Evolutionary conservation across 2,329 filamentous ascomycete species (phyloP).

Genomic region (Talaromyces sp.): DNA sequence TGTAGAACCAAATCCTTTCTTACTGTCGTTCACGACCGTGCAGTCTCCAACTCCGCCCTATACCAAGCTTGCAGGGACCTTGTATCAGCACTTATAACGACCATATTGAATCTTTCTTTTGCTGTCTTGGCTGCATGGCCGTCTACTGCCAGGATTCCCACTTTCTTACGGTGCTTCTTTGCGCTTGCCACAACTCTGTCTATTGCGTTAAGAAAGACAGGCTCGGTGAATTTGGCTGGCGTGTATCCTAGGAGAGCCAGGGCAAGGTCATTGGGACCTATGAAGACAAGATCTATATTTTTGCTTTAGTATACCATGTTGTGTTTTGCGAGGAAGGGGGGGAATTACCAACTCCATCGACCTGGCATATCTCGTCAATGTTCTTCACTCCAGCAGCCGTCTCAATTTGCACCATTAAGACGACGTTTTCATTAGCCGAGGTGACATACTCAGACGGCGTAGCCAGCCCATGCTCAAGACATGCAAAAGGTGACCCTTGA

Average conservation of each 20-base stretch:
- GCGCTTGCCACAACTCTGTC: slow-evolving; percentile 1
- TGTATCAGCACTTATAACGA: slow-evolving; percentile 2
- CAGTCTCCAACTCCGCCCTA: not conserved
- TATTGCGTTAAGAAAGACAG: slow-evolving; percentile 1
- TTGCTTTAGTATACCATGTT: not conserved
- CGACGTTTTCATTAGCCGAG: slow-evolving; percentile 27
- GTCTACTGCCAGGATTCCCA: not conserved
- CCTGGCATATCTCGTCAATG: slow-evolving; percentile 34
- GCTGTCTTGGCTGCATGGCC: not conserved
- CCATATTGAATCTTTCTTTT: not conserved
- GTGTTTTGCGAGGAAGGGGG: too few species aligned
- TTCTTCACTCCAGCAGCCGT: slow-evolving; percentile 32
- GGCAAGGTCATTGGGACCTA: slow-evolving; percentile 25
- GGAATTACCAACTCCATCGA: slow-evolving; percentile 23
- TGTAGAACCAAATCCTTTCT: too few species aligned
- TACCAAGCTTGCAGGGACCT: slow-evolving; percentile 2
- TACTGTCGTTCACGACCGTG: not conserved
- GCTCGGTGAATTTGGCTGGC: slow-evolving; percentile 1
- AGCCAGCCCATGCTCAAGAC: slow-evolving; percentile 26
- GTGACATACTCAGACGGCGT: slow-evolving; percentile 26
- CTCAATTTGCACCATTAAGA: slow-evolving; percentile 36
- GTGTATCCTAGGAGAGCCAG: slow-evolving; percentile 2
- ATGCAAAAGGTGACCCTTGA: slow-evolving; percentile 22
- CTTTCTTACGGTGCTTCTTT: not conserved
- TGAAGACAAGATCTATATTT: slow-evolving; percentile 27